Percentiles rank a stretch among this genome's conserved stretches.
Conservation (phyloP, 352 stramenopile species). For the Pythium guiyangense region DNA sequence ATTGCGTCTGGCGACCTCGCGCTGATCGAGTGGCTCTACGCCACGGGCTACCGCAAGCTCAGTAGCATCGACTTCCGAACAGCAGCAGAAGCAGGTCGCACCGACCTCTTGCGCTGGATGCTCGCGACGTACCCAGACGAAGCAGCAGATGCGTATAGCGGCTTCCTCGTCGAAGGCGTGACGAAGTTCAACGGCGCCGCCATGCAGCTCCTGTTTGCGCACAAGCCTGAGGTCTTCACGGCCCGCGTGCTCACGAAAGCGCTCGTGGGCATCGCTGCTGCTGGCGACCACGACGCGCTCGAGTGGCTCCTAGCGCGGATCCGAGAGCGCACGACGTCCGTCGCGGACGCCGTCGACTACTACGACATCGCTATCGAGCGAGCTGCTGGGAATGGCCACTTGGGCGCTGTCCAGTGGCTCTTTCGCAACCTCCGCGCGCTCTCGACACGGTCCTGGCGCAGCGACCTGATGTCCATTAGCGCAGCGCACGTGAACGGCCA, state of each 20-base stretch:
- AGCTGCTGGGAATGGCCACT: too few relatives aligned
- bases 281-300: too few relatives aligned
- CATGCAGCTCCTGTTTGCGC: background rate
- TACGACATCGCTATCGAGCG: too few relatives aligned
- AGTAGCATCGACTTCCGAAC: background rate
- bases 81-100: background rate
- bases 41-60: background rate
- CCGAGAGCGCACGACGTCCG: too few relatives aligned
- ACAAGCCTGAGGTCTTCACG: background rate
- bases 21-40: conserved; percentile 2
- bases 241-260: background rate
- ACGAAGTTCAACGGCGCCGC: background rate
- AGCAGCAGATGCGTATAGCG: background rate
- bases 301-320: too few relatives aligned
- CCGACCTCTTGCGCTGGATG: conserved; percentile 1
- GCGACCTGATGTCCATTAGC: too few relatives aligned
- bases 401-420: too few relatives aligned
- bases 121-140: background rate
- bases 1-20: background rate
- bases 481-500: conserved; percentile 15
- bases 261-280: too few relatives aligned
- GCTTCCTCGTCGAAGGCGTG: background rate
- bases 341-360: too few relatives aligned
- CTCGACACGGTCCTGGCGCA: too few relatives aligned
- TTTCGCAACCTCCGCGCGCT: too few relatives aligned